Conservation (phyloP, 441 rosid genomes). For the Arabidopsis hybrid region DNA sequence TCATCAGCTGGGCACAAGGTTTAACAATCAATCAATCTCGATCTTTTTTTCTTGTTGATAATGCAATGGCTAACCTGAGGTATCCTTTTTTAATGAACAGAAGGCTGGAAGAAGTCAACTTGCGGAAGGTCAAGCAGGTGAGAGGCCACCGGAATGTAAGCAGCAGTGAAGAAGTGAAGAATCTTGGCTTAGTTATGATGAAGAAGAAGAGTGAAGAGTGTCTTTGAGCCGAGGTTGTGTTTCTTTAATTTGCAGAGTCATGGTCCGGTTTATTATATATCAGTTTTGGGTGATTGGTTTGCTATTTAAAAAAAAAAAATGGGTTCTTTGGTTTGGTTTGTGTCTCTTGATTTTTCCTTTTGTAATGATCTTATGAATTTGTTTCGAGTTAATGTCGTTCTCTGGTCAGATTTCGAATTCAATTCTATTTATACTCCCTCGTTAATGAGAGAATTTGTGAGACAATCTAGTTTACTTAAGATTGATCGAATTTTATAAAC, state of each 20-base stretch:
- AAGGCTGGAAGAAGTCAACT: constrained; percentile 59
- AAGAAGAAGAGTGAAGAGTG: neutral
- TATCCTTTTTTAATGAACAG: constrained; percentile 40
- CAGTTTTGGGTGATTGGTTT: constrained; percentile 48
- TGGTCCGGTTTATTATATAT: constrained; percentile 37
- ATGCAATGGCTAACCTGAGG: constrained; percentile 4
- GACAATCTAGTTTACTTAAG: neutral
- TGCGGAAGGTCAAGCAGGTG: constrained; percentile 68
- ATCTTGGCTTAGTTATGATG: neutral
- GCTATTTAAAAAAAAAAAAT: constrained; percentile 8
- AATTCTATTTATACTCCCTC: constrained; percentile 5
- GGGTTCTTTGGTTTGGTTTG: constrained; percentile 40
- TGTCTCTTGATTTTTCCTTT: constrained; percentile 27
- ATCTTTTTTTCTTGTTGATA: neutral
- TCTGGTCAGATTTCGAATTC: constrained; percentile 18
- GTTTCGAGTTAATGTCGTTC: constrained; percentile 8
- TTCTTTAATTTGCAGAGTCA: constrained; percentile 36
- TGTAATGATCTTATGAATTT: constrained; percentile 37
- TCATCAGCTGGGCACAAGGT: constrained; percentile 68
- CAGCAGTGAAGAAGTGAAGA: constrained; percentile 63
- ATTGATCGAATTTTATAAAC: neutral
- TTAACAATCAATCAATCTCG: constrained; percentile 18
- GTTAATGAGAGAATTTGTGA: neutral
- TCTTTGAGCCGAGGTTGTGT: constrained; percentile 30
- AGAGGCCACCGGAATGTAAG: constrained; percentile 97